Evolutionary conservation across 371 early-diverging fungal genomes (phyloP), one percentile per base, ranked within the genome.

Genomic region (Syncephalastrum sp.): DNA sequence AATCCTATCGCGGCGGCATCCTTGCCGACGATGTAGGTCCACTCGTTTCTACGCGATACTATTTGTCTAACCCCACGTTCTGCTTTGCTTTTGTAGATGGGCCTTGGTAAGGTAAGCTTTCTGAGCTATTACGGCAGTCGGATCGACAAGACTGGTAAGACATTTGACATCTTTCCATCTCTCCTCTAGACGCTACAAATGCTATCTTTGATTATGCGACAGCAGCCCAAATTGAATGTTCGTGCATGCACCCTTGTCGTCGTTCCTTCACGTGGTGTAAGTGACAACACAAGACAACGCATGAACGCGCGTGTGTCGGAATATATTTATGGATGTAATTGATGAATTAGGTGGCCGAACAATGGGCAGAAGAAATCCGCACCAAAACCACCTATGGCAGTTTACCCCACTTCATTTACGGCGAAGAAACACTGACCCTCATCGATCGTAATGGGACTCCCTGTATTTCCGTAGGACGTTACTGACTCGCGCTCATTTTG

Each of bases 321-420:
- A 21, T 21, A 2, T 21, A 21, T 21, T 21, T 21, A 21, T 21
- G 21, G 21, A 21, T 21, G 2, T 21, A 0, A 21, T 21, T 21
- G 21, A 21, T 17, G 10, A 23, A 21, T 27, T 61, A 73, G 75
- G 54, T 75, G 19, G 76, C 69, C 5, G 73, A 76, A 49, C 90
- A 91, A 61, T 91, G 90, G 91, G 80, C 77, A 5, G 73, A 77
- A 16, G 90, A 89, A 56, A 72, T 89, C 19, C 58, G 76, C 23
- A 66, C 77, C 12, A 87, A 85, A 59, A 77, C 85, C 5, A 66
- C 69, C 1, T 75, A 71, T 23, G 78, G 82, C 12, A 70, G 70
- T 59, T 42, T 76, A 17, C 70, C 73, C 38, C 72, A 76, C 27
- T 67, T 72, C 57, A 55, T 72, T 3, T 76, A 76, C 42, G 64